phyloP scores from a whole-genome alignment of 169 alveolate genomes.

The Cyclospora cayetanensis region DNA sequence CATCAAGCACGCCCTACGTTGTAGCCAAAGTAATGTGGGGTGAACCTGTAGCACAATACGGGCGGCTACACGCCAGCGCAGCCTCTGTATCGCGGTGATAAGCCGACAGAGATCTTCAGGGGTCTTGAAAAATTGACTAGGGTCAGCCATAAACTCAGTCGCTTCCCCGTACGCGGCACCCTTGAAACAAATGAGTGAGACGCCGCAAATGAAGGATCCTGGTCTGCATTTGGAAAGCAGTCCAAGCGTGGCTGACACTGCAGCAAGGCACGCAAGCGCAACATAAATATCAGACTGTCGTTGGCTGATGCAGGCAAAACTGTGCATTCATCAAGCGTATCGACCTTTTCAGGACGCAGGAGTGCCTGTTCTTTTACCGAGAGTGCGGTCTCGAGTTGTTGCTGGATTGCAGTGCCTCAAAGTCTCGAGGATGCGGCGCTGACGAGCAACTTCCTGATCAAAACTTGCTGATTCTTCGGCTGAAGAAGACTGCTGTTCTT shows the following conservation, averaged over 20 bases:
- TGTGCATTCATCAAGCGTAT: neutral
- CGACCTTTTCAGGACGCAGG: neutral
- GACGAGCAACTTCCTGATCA: neutral
- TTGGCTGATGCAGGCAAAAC: neutral
- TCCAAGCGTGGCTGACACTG: slow-evolving; percentile 22
- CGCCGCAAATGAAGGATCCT: slow-evolving; percentile 47
- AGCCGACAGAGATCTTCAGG: neutral
- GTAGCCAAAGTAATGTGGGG: slow-evolving; percentile 32
- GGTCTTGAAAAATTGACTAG: neutral
- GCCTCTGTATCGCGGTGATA: neutral
- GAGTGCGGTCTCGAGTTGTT: neutral
- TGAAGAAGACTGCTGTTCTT: neutral
- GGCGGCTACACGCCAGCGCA: slow-evolving; percentile 53
- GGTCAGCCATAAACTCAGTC: slow-evolving; percentile 8
- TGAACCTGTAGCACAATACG: slow-evolving; percentile 10
- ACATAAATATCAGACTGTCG: too few species aligned
- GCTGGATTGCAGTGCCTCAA: slow-evolving; percentile 6
- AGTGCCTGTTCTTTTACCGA: neutral
- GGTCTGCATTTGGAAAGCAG: slow-evolving; percentile 30
- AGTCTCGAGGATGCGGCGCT: neutral
- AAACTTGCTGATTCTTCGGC: neutral
- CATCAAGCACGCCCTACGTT: slow-evolving; percentile 22
- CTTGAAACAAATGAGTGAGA: slow-evolving; percentile 47
- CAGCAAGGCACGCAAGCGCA: neutral
- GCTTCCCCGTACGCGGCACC: slow-evolving; percentile 37